Evolutionary conservation across 495 filamentous ascomycete species (phyloP).

Genomic region (Beverwykella pulmonaria): DNA sequence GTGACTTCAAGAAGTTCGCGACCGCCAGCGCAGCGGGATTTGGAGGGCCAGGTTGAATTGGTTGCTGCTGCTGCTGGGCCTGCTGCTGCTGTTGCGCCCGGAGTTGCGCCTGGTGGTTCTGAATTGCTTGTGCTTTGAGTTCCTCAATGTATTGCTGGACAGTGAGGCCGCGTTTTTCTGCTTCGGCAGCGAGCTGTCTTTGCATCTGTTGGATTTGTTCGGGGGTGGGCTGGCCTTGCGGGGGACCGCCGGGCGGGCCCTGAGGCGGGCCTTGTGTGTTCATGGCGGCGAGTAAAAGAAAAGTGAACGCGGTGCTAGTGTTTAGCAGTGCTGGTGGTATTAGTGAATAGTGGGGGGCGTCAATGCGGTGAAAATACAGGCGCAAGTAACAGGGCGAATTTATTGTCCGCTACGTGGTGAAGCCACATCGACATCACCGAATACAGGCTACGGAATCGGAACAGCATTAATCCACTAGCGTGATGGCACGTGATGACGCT

Average conservation of each 20-base stretch:
- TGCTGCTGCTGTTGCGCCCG: slow-evolving; percentile 51
- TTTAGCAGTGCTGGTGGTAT: not conserved
- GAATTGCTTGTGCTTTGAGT: slow-evolving; percentile 56
- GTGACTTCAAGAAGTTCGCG: slow-evolving; percentile 81
- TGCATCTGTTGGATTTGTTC: slow-evolving; percentile 86
- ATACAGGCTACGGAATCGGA: not conserved
- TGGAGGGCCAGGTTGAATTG: slow-evolving; percentile 71
- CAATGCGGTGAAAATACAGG: not conserved
- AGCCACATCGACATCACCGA: slow-evolving; percentile 23
- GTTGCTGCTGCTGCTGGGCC: slow-evolving; percentile 52
- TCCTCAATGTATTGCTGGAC: slow-evolving; percentile 67
- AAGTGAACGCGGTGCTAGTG: not conserved
- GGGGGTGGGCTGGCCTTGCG: slow-evolving; percentile 67
- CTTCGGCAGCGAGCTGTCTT: slow-evolving; percentile 75
- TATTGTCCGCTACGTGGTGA: slow-evolving; percentile 5
- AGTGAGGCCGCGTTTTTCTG: slow-evolving; percentile 62
- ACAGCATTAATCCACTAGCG: not conserved
- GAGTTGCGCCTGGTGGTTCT: slow-evolving; percentile 56
- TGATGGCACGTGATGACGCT: not conserved
- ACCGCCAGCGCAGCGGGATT: slow-evolving; percentile 87
- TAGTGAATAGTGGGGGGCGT: not conserved
- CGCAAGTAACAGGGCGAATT: not conserved
- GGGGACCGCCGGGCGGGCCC: slow-evolving; percentile 19
- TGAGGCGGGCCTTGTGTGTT: slow-evolving; percentile 4
- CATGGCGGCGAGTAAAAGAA: not conserved